Base-by-base conservation (phyloP, 2,329 filamentous ascomycete species). In the Neophaeococcomyces aloes region DNA sequence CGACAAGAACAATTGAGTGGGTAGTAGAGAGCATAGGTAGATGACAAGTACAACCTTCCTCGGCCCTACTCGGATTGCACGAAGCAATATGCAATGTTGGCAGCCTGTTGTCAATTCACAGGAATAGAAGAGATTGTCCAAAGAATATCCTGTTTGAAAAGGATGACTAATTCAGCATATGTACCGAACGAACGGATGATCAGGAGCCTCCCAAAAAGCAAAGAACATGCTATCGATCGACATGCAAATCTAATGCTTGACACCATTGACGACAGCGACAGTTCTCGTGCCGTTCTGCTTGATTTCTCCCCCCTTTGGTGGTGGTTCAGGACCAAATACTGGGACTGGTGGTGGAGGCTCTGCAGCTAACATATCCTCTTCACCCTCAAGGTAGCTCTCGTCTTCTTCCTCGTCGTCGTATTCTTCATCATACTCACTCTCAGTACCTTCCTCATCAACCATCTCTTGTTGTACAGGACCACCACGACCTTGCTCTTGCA, bases 401-500 rank as follows among this genome's bases (percentile, higher is more conserved):
- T 78, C 76, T 37, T 78, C 76, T 21, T 78, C 66, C 53, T 73
- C 73, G 23, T 76, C 72, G 53, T 81, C 79, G 40, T 75, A 72
- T 5, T 71, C 70, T 33, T 72, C 69, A 36, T 74, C 71, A 49
- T 74, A 73, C 31, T 74, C 71, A 39, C 58, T 67, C 57, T 64
- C 71, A 50, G 60, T 65, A 51, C 61, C 67, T 38, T 69, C 61
- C 54, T 73, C 62, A 25, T 64, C 63, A 61, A 78, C 79, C 51
- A 76, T 69, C 52, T 75, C 76, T 40, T 48, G 46, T 27, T 50
- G 48, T 51, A 69, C 73, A 46, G 78, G 79, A 46, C 83, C 75
- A 44, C 86, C 86, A 48, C 89, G 80, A 13, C 89, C 88, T 59
- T 95, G 88, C 53, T 86, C 84, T 64, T 96, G 89, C 86, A 96